Evolutionary conservation across 768 basidiomycete species (phyloP).

Genomic region (Tylopilus balloui): DNA sequence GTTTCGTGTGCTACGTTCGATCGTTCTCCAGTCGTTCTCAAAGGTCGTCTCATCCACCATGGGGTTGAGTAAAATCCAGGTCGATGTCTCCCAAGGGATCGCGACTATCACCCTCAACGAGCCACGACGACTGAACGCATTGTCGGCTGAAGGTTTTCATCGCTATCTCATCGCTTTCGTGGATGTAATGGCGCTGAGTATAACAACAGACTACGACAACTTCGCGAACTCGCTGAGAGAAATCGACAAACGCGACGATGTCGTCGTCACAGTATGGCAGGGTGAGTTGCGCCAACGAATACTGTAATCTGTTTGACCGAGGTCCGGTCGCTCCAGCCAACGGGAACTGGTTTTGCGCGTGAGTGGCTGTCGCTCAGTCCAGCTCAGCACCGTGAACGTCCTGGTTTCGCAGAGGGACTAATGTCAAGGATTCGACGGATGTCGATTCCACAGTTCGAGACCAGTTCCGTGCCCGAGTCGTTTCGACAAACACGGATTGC

Average conservation of each 20-base stretch:
- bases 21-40: background rate
- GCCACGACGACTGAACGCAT: conserved; percentile 55
- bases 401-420: conserved; percentile 46
- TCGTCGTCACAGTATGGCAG: conserved; percentile 65
- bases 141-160: conserved; percentile 47
- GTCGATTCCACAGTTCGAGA: conserved; percentile 38
- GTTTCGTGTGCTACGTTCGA: background rate
- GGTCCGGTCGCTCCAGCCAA: conserved; percentile 37
- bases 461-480: conserved; percentile 42
- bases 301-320: background rate
- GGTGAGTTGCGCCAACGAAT: conserved; percentile 32
- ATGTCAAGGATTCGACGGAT: conserved; percentile 37
- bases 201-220: conserved; percentile 51
- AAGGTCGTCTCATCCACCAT: conserved; percentile 28
- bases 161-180: too few relatives aligned
- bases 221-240: conserved; percentile 55
- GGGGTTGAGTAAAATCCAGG: conserved; percentile 38
- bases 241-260: conserved; percentile 56
- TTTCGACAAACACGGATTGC: conserved; percentile 53
- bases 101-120: conserved; percentile 67
- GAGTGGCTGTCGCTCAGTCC: conserved; percentile 24
- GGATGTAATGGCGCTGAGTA: background rate
- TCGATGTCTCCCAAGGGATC: conserved; percentile 52
- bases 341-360: conserved; percentile 75
- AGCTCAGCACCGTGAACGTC: background rate